phyloP scores from a whole-genome alignment of 2,329 filamentous ascomycete species.

The Calonectria naviculata region DNA sequence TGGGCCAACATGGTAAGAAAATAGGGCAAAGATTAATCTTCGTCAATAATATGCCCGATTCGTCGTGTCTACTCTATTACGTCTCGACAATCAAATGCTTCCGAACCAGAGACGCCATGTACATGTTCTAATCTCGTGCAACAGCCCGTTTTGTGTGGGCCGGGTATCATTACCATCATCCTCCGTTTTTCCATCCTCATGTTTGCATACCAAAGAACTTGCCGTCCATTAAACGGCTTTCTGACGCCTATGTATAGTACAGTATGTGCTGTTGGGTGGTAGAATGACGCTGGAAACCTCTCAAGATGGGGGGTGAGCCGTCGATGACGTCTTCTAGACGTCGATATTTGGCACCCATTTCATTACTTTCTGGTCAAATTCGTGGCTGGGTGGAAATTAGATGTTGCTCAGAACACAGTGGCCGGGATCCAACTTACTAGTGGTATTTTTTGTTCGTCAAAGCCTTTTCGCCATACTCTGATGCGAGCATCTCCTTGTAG shows the following conservation, averaged over 20 bases:
- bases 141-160: conserved; percentile 10
- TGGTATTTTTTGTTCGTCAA: conserved; percentile 63
- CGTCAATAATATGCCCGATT: background rate
- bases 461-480: conserved; percentile 67
- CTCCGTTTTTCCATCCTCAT: background rate
- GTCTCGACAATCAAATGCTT: background rate
- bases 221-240: background rate
- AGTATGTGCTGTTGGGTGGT: background rate
- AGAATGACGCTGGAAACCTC: background rate
- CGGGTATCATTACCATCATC: conserved; percentile 24
- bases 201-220: conserved; percentile 1
- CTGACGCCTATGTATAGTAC: background rate
- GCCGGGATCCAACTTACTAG: conserved; percentile 54
- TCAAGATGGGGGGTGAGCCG: background rate
- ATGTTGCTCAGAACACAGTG: no score
- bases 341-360: conserved; percentile 42
- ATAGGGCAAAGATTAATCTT: background rate
- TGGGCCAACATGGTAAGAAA: no score
- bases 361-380: conserved; percentile 52
- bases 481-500: conserved; percentile 67
- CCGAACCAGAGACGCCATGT: conserved; percentile 19
- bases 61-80: background rate
- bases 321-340: background rate
- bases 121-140: conserved; percentile 10
- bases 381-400: conserved; percentile 47